A percentile compares a stretch with the other conserved stretches of the same genome.
Conservation (phyloP, 2,329 filamentous ascomycete genomes). For the Colletotrichum liaoningense region DNA sequence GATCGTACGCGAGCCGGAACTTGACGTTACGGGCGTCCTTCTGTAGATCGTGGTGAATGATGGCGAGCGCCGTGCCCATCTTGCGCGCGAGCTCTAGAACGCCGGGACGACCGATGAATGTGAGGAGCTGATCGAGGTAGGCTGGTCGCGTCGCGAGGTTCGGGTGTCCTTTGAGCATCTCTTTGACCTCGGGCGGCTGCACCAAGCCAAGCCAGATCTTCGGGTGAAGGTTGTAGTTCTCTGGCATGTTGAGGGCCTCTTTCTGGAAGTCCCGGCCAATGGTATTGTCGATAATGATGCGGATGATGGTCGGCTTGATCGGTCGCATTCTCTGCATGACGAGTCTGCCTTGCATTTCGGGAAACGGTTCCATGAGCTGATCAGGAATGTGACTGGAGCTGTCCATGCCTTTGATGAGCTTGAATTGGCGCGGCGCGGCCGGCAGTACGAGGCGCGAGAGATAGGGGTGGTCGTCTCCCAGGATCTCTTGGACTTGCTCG, state of each 20-base stretch:
- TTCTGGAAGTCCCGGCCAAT: not conserved
- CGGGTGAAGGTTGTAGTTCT: slow-evolving; percentile 20
- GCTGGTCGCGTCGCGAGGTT: not conserved
- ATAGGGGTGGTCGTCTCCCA: slow-evolving; percentile 1
- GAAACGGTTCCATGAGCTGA: not conserved
- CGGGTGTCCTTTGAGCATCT: not conserved
- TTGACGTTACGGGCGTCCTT: slow-evolving; percentile 3
- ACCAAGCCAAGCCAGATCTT: slow-evolving; percentile 15
- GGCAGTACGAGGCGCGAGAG: not conserved
- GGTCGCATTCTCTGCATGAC: slow-evolving; percentile 13
- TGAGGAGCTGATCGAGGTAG: slow-evolving; percentile 24
- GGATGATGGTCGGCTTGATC: not conserved
- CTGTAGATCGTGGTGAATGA: slow-evolving; percentile 21
- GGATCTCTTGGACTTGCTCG: not conserved
- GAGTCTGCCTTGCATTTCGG: slow-evolving; percentile 9
- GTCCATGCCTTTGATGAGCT: not conserved
- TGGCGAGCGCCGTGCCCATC: slow-evolving; percentile 15
- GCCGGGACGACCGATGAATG: not conserved
- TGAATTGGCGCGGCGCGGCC: not conserved
- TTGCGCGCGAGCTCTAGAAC: not conserved
- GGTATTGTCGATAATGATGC: slow-evolving; percentile 1
- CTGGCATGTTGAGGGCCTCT: not conserved
- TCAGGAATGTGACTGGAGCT: not conserved
- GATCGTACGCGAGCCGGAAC: slow-evolving; percentile 9
- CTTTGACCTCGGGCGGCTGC: not conserved